These are phyloP conservation scores for Phylloporus sp. DNA, from an alignment of 768 basidiomycete species.

Conservation along the genomic window DNA sequence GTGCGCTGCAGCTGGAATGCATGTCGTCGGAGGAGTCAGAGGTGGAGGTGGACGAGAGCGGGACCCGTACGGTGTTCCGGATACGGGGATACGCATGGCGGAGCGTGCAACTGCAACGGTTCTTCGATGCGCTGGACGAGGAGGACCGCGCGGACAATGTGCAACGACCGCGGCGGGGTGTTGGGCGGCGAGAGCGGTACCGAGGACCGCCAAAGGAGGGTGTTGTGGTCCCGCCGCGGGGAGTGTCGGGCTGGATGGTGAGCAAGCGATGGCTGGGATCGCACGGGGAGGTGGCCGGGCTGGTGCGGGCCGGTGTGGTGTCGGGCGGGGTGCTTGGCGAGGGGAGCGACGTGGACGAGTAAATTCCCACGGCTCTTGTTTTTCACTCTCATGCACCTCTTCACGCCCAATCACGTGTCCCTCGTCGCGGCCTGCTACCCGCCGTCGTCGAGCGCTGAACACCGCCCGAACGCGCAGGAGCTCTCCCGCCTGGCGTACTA, in stretches of 20 bases:
- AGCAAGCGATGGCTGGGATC: conserved; percentile 58
- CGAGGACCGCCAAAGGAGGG: conserved; percentile 56
- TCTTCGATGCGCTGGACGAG: conserved; percentile 60
- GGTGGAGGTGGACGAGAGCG: conserved; percentile 38
- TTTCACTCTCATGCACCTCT: conserved; percentile 54
- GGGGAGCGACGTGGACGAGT: conserved; percentile 40
- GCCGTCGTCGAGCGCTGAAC: conserved; percentile 72
- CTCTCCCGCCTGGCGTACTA: conserved; percentile 83
- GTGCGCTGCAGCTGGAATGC: conserved; percentile 68
- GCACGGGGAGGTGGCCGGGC: conserved; percentile 46
- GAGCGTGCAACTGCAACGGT: conserved; percentile 57
- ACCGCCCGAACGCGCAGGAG: conserved; percentile 79
- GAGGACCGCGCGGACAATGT: conserved; percentile 45
- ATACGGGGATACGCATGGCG: conserved; percentile 66
- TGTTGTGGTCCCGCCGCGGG: conserved; percentile 56
- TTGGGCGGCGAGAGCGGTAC: conserved; percentile 52
- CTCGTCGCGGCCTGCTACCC: conserved; percentile 88
- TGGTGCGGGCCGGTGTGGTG: conserved; percentile 45
- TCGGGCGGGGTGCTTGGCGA: conserved; percentile 41
- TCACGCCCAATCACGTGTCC: conserved; percentile 80
- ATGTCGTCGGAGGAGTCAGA: conserved; percentile 82
- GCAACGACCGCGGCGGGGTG: conserved; percentile 53
- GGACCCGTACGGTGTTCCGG: conserved; percentile 38
- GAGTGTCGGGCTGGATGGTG: conserved; percentile 72
- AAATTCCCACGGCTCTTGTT: conserved; percentile 23